Evolutionary conservation across 2,329 filamentous ascomycete species (phyloP).

Genomic region (Aulographum hederae): DNA sequence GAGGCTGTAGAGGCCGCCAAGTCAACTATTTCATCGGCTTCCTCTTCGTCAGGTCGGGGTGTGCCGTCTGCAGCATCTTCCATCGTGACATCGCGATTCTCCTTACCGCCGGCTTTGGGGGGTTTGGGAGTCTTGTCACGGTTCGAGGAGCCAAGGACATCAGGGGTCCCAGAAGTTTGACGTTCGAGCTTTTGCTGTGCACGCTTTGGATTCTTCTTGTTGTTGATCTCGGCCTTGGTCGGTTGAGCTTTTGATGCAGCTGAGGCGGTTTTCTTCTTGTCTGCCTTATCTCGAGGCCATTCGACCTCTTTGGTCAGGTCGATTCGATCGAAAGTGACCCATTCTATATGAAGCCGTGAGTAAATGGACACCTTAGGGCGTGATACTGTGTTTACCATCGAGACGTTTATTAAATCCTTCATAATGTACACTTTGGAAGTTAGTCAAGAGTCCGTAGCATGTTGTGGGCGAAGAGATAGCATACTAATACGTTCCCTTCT

Average conservation of each 20-base stretch:
- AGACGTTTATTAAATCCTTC: constrained; percentile 92
- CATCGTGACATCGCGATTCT: constrained; percentile 31
- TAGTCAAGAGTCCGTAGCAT: no score
- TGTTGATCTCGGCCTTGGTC: constrained; percentile 23
- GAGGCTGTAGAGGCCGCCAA: constrained; percentile 31
- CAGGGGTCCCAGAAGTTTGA: constrained; percentile 38
- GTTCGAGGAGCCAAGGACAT: constrained; percentile 31
- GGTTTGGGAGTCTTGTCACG: constrained; percentile 26
- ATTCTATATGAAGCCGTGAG: no score
- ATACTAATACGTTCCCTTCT: constrained; percentile 73
- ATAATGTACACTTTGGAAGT: constrained; percentile 94
- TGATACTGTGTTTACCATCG: no score
- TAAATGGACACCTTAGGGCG: constrained; percentile 11
- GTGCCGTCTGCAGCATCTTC: constrained; percentile 22
- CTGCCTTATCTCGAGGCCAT: constrained; percentile 84
- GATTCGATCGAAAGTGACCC: constrained; percentile 67
- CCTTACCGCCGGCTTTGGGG: constrained; percentile 40
- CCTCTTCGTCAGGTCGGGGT: constrained; percentile 31
- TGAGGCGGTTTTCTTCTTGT: constrained; percentile 59
- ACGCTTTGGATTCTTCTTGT: constrained; percentile 28
- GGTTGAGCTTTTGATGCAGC: constrained; percentile 7
- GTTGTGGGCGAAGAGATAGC: no score
- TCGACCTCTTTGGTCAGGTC: constrained; percentile 84
- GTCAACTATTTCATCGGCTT: constrained; percentile 32
- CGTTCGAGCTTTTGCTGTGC: constrained; percentile 29